phyloP scores from a whole-genome alignment of 2,329 filamentous ascomycete species.

The Botrytis byssoidea region DNA sequence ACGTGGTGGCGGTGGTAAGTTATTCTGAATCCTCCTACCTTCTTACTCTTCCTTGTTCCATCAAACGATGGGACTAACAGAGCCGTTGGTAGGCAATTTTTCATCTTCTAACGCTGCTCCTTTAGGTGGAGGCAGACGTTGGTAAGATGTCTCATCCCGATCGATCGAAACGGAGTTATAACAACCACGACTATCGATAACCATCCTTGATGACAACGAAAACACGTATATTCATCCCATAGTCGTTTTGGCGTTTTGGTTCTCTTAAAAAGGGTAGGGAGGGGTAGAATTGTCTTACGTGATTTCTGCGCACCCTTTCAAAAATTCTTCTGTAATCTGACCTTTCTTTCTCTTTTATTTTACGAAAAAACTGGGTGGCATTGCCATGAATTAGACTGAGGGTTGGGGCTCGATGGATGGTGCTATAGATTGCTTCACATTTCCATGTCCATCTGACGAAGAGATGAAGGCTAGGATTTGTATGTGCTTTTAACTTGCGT shows the following conservation, averaged over 20 bases:
- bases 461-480: constrained; percentile 16
- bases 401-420: constrained; percentile 5
- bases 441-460: not conserved
- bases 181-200: constrained; percentile 23
- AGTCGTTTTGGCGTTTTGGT: constrained; percentile 38
- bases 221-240: constrained; percentile 31
- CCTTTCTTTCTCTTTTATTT: constrained; percentile 21
- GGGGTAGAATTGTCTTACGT: constrained; percentile 33
- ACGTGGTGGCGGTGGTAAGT: constrained; percentile 46
- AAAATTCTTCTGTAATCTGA: constrained; percentile 31
- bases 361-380: constrained; percentile 30
- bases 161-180: constrained; percentile 21
- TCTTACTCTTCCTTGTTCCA: constrained; percentile 35
- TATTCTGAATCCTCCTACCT: constrained; percentile 24
- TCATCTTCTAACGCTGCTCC: constrained; percentile 59
- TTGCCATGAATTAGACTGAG: constrained; percentile 18
- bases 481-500: constrained; percentile 14
- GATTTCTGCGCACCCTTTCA: constrained; percentile 26
- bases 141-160: constrained; percentile 44
- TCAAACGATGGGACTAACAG: constrained; percentile 40
- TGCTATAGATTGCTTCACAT: constrained; percentile 24
- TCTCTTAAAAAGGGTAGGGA: constrained; percentile 28
- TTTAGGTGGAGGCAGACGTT: constrained; percentile 55
- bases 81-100: constrained; percentile 47
- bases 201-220: constrained; percentile 18